Percentiles rank a stretch among this genome's conserved stretches.
Evolutionary conservation across 2,329 filamentous ascomycete species (phyloP).

Genomic region (Lecanosticta acicola): DNA sequence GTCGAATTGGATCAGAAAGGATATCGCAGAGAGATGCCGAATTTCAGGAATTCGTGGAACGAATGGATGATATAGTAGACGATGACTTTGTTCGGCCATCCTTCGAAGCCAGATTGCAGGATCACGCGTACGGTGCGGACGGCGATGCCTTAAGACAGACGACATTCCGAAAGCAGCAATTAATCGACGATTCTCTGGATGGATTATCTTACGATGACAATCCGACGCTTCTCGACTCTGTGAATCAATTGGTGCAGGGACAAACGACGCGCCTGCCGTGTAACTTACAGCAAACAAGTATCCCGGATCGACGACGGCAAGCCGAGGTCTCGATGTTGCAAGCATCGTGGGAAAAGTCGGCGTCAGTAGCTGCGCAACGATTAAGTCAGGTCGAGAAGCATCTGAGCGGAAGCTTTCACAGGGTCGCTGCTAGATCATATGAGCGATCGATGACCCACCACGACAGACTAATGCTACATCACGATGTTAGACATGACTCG

Average conservation of each 20-base stretch:
- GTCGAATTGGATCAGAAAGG: neutral
- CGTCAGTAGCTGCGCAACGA: neutral
- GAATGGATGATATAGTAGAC: neutral
- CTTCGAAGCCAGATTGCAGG: neutral
- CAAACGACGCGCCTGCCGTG: too few relatives aligned
- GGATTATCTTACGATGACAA: too few relatives aligned
- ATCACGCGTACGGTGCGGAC: neutral
- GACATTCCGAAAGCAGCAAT: neutral
- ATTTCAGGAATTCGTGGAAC: neutral
- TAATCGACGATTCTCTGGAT: too few relatives aligned
- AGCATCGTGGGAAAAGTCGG: neutral
- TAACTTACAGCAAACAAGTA: neutral
- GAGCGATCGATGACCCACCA: neutral
- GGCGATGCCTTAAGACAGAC: neutral
- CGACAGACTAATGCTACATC: neutral
- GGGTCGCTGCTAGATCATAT: neutral
- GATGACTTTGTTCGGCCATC: neutral
- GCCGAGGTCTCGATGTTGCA: neutral
- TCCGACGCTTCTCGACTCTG: too few relatives aligned
- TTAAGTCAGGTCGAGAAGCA: neutral
- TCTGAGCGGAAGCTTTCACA: neutral
- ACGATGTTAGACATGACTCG: too few relatives aligned
- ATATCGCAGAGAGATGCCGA: constrained; percentile 3
- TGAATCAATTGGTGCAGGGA: too few relatives aligned
- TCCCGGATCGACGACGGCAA: neutral